Base-by-base conservation (phyloP, 139 green algal genomes). In the Micractinium sp. region DNA sequence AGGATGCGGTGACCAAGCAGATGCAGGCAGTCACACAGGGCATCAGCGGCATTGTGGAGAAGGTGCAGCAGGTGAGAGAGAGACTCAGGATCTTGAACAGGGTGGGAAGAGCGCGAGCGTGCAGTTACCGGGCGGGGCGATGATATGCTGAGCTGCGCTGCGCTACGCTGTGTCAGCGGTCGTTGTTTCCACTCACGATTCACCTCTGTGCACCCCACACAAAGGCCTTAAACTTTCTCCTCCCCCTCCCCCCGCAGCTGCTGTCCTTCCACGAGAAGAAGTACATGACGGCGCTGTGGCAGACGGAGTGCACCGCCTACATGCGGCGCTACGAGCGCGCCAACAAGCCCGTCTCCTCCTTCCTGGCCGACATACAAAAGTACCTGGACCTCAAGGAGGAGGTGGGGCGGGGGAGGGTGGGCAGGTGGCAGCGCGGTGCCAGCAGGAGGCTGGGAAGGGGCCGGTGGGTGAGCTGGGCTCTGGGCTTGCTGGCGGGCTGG, bases 301-400 rank as follows among this genome's bases (percentile, higher is more conserved):
- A 88, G 71, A 88, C 71, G 3, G 85, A 88, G 19, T 82, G 71
- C 31, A 47, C 41, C 22, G 85, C 85, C 47, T 88, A 88, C 85
- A 81, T 88, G 85, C 35, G 94, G 66, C 95, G 96, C 13, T 98
- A 98, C 83, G 95, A 97, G 90, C 97, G 96, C 91, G 96, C 96
- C 14, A 93, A 96, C 73, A 97, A 98, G 92, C 93, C 97, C 36
- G 92, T 97, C 20, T 91, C 92, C 0, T 91, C 92, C 20, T 98
- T 98, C 90, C 92, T 96, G 63, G 85, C 93, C 3, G 96, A 99
- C 85, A 97, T 98, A 67, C 74, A 85, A n/a, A 94, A 94, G 66
- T 97, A 97, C 89, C 87, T 93, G 71, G 91, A 95, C 61, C 85
- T 96, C 33, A 86, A 89, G 53, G 96, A 97, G 38, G 93, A 98